phyloP scores from a whole-genome alignment of 1,139 yeast species.

The Candida freyschussii region DNA sequence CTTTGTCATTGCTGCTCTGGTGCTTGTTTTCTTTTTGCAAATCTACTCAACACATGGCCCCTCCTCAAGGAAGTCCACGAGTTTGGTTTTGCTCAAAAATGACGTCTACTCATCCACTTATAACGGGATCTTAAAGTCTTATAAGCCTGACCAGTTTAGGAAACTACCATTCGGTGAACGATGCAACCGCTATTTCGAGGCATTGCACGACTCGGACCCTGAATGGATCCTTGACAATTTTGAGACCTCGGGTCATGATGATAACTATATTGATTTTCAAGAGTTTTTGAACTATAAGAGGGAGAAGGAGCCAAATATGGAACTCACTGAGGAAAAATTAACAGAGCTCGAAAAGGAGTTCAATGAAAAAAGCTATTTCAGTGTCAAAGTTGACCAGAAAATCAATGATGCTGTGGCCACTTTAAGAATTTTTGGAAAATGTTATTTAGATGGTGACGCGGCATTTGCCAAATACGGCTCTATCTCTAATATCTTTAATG shows the following conservation, averaged over 20 bases:
- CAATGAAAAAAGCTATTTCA: conserved; percentile 18
- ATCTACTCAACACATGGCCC: conserved; percentile 1
- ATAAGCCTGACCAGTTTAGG: conserved; percentile 6
- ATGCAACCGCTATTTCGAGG: conserved; percentile 20
- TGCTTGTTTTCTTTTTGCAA: conserved; percentile 12
- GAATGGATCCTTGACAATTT: conserved; percentile 23
- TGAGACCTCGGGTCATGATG: conserved; percentile 20
- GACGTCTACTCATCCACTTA: conserved; percentile 15
- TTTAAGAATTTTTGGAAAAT: conserved; percentile 38
- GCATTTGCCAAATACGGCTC: conserved; percentile 4
- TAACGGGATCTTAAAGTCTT: conserved; percentile 8
- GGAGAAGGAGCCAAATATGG: conserved; percentile 23
- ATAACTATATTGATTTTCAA: conserved; percentile 28
- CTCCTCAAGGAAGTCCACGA: not conserved
- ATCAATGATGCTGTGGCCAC: conserved; percentile 35
- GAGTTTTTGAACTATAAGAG: conserved; percentile 28
- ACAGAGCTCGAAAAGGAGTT: conserved; percentile 15
- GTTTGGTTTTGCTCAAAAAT: conserved; percentile 11
- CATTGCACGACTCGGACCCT: conserved; percentile 7
- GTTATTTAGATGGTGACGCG: conserved; percentile 30
- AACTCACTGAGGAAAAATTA: conserved; percentile 9
- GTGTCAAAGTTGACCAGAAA: conserved; percentile 30
- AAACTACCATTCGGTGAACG: conserved; percentile 10
- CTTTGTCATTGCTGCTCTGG: conserved; percentile 12
- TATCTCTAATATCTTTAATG: conserved; percentile 5